phyloP scores from a whole-genome alignment of 2,329 filamentous ascomycete genomes.

The Epichloe gansuensis region DNA sequence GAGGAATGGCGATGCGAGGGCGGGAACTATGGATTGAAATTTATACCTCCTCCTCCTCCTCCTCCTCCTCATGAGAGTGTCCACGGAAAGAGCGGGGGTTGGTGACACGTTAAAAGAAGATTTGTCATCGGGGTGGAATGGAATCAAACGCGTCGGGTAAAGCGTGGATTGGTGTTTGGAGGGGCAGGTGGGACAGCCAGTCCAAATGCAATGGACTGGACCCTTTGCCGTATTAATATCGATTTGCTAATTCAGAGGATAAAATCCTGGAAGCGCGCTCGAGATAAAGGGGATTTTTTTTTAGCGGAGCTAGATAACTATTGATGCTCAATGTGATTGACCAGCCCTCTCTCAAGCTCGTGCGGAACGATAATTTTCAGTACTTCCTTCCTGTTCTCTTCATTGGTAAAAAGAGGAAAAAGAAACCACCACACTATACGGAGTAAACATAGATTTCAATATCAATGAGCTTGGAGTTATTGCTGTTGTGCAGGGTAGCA shows the following conservation, averaged over 20 bases:
- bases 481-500: not conserved
- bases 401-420: too few species aligned
- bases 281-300: too few species aligned
- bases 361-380: too few species aligned
- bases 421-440: too few species aligned
- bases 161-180: slow-evolving; percentile 1
- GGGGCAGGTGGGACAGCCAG: not conserved
- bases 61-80: not conserved
- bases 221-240: not conserved
- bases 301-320: too few species aligned
- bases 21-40: not conserved
- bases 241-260: not conserved
- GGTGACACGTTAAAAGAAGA: not conserved
- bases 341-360: too few species aligned
- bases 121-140: not conserved
- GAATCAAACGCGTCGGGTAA: not conserved
- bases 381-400: too few species aligned
- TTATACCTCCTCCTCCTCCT: not conserved
- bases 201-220: slow-evolving; percentile 1
- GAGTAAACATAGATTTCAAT: too few species aligned
- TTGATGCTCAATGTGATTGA: too few species aligned
- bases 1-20: not conserved
- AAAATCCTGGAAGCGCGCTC: too few species aligned
- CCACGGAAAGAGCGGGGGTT: not conserved
- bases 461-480: too few species aligned